Conservation (phyloP, 1,284 basidiomycete genomes). For the Cystobasidium slooffiae region DNA sequence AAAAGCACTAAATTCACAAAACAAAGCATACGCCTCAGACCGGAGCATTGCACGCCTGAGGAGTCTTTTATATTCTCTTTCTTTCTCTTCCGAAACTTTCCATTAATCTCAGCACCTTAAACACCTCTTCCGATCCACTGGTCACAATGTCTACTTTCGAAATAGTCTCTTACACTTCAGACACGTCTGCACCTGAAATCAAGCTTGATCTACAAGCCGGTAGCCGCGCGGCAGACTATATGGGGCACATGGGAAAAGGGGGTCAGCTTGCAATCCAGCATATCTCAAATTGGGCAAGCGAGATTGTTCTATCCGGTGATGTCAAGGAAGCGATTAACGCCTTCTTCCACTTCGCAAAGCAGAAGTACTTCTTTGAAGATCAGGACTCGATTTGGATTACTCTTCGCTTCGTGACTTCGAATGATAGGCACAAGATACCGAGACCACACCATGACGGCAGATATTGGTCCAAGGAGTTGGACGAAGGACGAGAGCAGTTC, state of each 20-base stretch:
- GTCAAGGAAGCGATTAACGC: not conserved
- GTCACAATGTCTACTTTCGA: slow-evolving; percentile 1
- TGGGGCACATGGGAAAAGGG: not conserved
- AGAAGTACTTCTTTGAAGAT: not conserved
- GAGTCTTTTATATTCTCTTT: no score
- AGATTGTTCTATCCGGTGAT: slow-evolving; percentile 15
- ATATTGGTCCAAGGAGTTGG: slow-evolving; percentile 13
- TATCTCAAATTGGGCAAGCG: not conserved
- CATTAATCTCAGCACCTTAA: not conserved
- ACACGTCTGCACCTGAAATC: not conserved
- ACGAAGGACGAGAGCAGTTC: slow-evolving; percentile 11
- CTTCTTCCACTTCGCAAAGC: slow-evolving; percentile 3
- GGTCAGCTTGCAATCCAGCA: not conserved
- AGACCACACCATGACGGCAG: slow-evolving; percentile 35
- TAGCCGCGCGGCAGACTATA: not conserved
- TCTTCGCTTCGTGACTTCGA: not conserved
- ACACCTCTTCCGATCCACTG: not conserved
- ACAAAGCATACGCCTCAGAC: no score
- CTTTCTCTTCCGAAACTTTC: not conserved
- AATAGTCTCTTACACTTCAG: not conserved
- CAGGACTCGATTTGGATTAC: not conserved
- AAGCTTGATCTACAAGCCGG: not conserved
- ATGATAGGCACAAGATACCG: slow-evolving; percentile 14
- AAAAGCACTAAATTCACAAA: no score
- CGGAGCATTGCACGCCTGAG: no score